Base-by-base conservation (phyloP, 2,329 filamentous ascomycete genomes). In the Passalora sequoiae region DNA sequence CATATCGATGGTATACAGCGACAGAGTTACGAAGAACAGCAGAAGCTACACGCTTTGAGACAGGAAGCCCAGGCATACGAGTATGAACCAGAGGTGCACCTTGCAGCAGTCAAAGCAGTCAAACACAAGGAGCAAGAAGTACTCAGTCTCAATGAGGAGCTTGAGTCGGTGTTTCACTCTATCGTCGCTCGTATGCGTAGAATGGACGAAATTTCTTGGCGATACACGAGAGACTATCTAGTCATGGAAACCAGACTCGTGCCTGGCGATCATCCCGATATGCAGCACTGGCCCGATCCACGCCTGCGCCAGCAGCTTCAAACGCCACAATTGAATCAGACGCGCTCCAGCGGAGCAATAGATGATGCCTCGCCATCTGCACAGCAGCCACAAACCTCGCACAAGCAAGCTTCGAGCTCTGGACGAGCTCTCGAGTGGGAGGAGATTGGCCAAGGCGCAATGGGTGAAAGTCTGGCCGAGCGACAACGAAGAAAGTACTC, bases 1-100 rank as follows among this genome's bases (percentile, higher is more conserved):
- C 43, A 49, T 13, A 47, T 55, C 6, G 46, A 49, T 21, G 13
- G 13, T 2, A 22, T 53, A 4, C 29, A 40, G 17, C 19, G 31
- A 3, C 27, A 44, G n/a, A 45, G 42, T 13, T 41, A 39, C 12
- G 40, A 40, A 15, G 38, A 46, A 27, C 36, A 32, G 12, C 37
- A 47, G 35, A 53, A 49, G 35, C 25, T 42, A 24, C 25, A 36
- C 3, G 35, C 42, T 3, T 44, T 55, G 31, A 24, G 47, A 8
- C 44, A 41, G 32, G 52, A 55, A 28, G 50, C 47, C 13, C 17
- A 41, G 8, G 31, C 17, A 12, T 47, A 41, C 38, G 33, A 42
- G 4, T 9, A 37, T 30, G 47, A 53, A 21, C 43, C 38, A 2
- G 43, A 47, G 10, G 24, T 50, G 7, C 47, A 49, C 27, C 40